Base-by-base conservation (phyloP, 148 eudicot genomes). In the Simmondsia chinensis region DNA sequence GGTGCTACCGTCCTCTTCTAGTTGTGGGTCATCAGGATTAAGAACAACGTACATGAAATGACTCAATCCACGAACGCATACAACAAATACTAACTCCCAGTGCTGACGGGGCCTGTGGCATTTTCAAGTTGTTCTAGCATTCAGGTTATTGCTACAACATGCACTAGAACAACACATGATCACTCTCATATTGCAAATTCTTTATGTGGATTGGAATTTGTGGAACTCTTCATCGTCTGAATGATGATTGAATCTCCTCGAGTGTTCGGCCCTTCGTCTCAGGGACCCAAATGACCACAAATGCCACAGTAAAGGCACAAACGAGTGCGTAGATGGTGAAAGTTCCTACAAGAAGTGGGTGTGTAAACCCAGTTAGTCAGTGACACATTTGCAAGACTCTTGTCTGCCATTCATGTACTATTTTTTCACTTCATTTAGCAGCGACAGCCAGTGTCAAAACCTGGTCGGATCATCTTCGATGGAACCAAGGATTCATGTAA, bases 231-330 rank as follows among this genome's bases (percentile, higher is more conserved):
- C 40, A 21, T 74, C 56, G 61, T 70, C 80, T 61, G 46, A 74
- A 74, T 41, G 81, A 71, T 41, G 18, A 17, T 52, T 75, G 81
- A 46, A 75, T 75, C 47, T 75, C 81, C 60, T 70, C 81, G 37
- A 75, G 47, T 6, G 81, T 54, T 36, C 57, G 62, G 28, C 76
- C 76, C 56, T 75, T 75, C 4, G 81, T 75, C 53, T 75, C 81
- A 1, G 81, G 81, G 24, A 75, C 70, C 55, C 50, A 66, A 26
- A 54, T 52, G 5, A 56, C 20, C 26, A 43, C 46, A 64, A 75
- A 75, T 15, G 20, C 70, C 28, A 63, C 46, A 2, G 81, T 43
- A 26, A 63, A 15, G 34, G 54, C 56, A 39, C 52, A 61, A 54
- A 70, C 54, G 27, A 63, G 20, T 46, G 41, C 47, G 54, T 70